Evolutionary conservation across 768 basidiomycete species (phyloP).

Genomic region (Astraeus odoratus): DNA sequence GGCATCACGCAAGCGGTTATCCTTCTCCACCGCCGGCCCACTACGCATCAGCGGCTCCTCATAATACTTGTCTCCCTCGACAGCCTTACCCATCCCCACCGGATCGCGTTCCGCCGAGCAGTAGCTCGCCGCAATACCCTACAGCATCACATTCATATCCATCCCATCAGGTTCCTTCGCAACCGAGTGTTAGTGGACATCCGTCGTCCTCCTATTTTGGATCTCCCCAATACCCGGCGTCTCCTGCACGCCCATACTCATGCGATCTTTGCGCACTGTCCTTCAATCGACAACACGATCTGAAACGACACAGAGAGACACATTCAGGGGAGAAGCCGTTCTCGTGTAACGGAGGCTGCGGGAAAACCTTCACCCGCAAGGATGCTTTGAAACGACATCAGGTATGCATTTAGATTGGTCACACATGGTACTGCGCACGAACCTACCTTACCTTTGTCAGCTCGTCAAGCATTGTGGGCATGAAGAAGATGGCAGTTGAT

Average conservation of each 20-base stretch:
- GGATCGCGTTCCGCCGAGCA: slow-evolving; percentile 27
- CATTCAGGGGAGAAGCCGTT: slow-evolving; percentile 84
- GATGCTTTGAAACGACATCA: slow-evolving; percentile 84
- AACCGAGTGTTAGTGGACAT: no score
- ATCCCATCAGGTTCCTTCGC: slow-evolving; percentile 10
- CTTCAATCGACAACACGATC: slow-evolving; percentile 80
- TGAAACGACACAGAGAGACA: slow-evolving; percentile 79
- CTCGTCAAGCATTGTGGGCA: slow-evolving; percentile 76
- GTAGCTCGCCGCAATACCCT: slow-evolving; percentile 27
- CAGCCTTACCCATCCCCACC: slow-evolving; percentile 18
- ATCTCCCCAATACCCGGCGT: slow-evolving; percentile 47
- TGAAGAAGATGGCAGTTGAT: slow-evolving; percentile 49
- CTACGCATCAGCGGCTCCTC: slow-evolving; percentile 13
- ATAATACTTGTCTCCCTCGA: slow-evolving; percentile 17
- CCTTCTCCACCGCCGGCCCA: slow-evolving; percentile 14
- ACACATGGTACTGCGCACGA: slow-evolving; percentile 1
- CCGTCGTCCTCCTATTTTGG: slow-evolving; percentile 26
- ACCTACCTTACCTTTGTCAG: slow-evolving; percentile 32
- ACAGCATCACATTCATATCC: slow-evolving; percentile 25
- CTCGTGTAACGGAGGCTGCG: slow-evolving; percentile 76
- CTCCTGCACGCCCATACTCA: slow-evolving; percentile 55
- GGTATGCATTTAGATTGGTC: slow-evolving; percentile 39
- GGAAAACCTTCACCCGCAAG: slow-evolving; percentile 83
- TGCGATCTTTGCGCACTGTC: slow-evolving; percentile 74
- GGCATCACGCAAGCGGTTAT: slow-evolving; percentile 15